These are phyloP conservation scores for Epichloe gansuensis DNA, from an alignment of 2,329 filamentous ascomycete species.

Conservation along the genomic window DNA sequence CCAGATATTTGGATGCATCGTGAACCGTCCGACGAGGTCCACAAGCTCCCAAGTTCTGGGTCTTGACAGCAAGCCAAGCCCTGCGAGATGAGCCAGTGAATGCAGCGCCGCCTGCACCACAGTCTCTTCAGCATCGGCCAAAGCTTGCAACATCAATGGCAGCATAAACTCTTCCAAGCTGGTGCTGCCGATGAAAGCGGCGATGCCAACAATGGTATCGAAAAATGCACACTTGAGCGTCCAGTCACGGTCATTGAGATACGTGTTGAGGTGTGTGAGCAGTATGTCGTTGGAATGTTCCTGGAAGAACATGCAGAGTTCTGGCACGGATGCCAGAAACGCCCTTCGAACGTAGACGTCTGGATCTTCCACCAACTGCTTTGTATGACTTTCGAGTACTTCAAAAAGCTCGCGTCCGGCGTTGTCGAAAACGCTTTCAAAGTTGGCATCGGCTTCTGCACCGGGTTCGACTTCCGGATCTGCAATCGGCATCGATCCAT, in stretches of 20 bases:
- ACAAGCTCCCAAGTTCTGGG: constrained; percentile 79
- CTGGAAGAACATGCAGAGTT: constrained; percentile 89
- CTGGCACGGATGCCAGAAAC: constrained; percentile 81
- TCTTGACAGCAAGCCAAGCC: constrained; percentile 74
- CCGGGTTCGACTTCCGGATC: constrained; percentile 72
- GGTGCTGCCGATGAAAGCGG: constrained; percentile 75
- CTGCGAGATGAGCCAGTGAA: constrained; percentile 77
- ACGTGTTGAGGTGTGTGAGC: constrained; percentile 89
- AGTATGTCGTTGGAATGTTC: constrained; percentile 93
- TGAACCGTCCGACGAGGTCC: constrained; percentile 69
- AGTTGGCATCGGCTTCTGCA: constrained; percentile 51
- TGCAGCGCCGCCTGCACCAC: constrained; percentile 85
- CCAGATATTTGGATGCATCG: constrained; percentile 91
- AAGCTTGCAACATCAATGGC: constrained; percentile 86
- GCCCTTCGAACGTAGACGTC: constrained; percentile 79
- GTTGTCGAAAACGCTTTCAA: constrained; percentile 76
- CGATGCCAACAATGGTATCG: constrained; percentile 85
- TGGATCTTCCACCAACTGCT: constrained; percentile 74
- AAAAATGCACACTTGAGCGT: constrained; percentile 94
- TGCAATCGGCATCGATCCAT: constrained; percentile 63
- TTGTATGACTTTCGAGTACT: constrained; percentile 78
- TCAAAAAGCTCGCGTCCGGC: constrained; percentile 72
- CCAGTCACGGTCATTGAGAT: constrained; percentile 94
- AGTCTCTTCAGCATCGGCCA: constrained; percentile 86
- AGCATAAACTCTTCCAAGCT: constrained; percentile 91